These are phyloP conservation scores for Mycena rosella DNA, from an alignment of 768 basidiomycete genomes.

Conservation along the genomic window DNA sequence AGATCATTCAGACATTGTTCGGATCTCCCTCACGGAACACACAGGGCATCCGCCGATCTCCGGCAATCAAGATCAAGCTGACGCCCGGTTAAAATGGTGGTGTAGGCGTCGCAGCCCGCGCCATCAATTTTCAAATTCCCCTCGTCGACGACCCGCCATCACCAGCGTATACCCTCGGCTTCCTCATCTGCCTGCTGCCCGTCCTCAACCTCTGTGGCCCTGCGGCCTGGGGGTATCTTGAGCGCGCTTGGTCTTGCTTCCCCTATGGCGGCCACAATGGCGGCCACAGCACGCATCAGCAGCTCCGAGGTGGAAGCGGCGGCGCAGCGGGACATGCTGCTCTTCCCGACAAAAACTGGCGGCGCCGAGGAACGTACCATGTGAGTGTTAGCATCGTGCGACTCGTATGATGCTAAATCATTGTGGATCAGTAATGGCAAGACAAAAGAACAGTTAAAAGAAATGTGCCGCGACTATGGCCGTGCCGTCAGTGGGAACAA, in stretches of 20 bases:
- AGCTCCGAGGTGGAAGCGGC: conserved; percentile 12
- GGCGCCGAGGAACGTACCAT: conserved; percentile 5
- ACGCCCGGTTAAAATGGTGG: too few relatives aligned
- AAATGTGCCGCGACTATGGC: conserved; percentile 1
- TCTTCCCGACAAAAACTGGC: conserved; percentile 11
- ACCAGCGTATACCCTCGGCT: background rate
- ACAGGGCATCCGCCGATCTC: too few relatives aligned
- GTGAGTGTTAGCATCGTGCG: background rate
- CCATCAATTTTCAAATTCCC: background rate
- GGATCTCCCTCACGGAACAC: too few relatives aligned
- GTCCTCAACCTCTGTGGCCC: background rate
- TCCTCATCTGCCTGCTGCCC: conserved; percentile 6
- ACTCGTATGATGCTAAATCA: background rate
- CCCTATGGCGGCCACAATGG: conserved; percentile 5
- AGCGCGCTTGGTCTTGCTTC: background rate
- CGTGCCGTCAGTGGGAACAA: conserved; percentile 16
- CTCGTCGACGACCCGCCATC: conserved; percentile 18
- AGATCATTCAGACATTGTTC: too few relatives aligned
- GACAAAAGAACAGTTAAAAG: background rate
- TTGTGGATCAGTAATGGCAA: background rate
- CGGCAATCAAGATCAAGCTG: too few relatives aligned
- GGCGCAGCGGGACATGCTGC: background rate
- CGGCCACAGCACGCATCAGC: background rate
- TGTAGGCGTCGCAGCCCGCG: conserved; percentile 8
- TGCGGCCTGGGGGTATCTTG: background rate